phyloP scores from a whole-genome alignment of 2,329 filamentous ascomycete genomes.

The Fusarium chlamydosporum region DNA sequence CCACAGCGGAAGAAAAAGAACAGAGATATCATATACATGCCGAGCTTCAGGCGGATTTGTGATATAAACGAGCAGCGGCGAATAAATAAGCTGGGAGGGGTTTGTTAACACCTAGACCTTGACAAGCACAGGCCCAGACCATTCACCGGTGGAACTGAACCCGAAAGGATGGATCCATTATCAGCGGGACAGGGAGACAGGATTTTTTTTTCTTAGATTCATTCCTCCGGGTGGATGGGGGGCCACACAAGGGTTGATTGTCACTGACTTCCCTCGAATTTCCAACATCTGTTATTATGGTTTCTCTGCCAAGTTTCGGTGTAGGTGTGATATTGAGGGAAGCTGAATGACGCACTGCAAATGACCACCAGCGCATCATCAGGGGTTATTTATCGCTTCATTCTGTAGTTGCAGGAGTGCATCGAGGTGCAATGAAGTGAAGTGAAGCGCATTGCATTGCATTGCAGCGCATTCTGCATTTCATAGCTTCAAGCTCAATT shows the following conservation, averaged over 20 bases:
- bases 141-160: conserved; percentile 19
- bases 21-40: conserved; percentile 10
- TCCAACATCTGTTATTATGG: not conserved
- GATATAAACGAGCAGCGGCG: conserved; percentile 21
- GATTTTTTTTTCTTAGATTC: conserved; percentile 3
- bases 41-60: conserved; percentile 19
- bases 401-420: not conserved
- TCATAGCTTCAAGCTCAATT: conserved; percentile 10
- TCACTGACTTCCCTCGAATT: not conserved
- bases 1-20: conserved; percentile 13
- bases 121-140: conserved; percentile 16
- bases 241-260: conserved; percentile 18
- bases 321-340: conserved; percentile 14
- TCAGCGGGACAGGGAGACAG: conserved; percentile 23
- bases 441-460: not conserved
- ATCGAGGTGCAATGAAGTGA: not conserved
- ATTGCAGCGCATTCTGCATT: conserved; percentile 3
- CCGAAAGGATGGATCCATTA: conserved; percentile 24
- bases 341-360: conserved; percentile 4
- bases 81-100: conserved; percentile 9
- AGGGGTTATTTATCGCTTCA: conserved; percentile 10
- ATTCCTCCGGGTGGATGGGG: conserved; percentile 21
- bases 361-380: conserved; percentile 18
- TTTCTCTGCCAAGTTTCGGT: conserved; percentile 16
- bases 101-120: not conserved